Base-by-base conservation (phyloP, 208 protist genomes). In the Leishmania tropica region DNA sequence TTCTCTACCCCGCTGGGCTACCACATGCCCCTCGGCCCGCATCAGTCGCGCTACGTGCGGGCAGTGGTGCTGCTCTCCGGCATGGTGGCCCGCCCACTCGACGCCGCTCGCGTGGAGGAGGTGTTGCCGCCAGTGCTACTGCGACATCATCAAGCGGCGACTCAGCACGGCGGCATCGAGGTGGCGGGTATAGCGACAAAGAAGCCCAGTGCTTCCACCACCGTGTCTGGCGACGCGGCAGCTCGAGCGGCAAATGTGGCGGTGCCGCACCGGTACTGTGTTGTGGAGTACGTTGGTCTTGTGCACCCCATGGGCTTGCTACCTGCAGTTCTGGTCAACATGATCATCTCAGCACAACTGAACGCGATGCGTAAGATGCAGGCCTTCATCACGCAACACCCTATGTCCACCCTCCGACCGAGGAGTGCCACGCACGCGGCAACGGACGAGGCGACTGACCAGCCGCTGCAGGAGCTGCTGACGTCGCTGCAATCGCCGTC, bases 261-360 rank as follows among this genome's bases (percentile, higher is more conserved):
- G 8, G 58, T 64, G 64, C 48, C 64, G 37, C 53, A 40, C 2
- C 79, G 78, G 73, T 90, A 86, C 75, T 97, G 90, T 79, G 76
- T 80, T 24, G 48, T 97, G 62, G 89, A 89, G 81, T 97, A 94
- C 85, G 80, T 94, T 51, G 92, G 88, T 1, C 87, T 95, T 58
- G 87, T 95, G 42, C 89, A 97, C 76, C 94, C 94, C 19, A 94
- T 97, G 90, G 94, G 94, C 1, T 45, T 93, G 79, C 78, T 95
- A 48, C 90, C 92, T 15, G 83, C 90, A 1, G 76, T 92, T n/a
- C 24, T 95, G 53, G 89, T 89, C 40, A 94, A 95, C 81, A 79
- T 95, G 65, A 89, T 93, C 80, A 89, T 95, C 76, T 84, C 80
- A 8, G 88, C 88, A 13, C 92, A 95, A 73, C 48, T 93, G 47